Base-by-base conservation (phyloP, 129 eudicot genomes). In the Flaveria robusta region DNA sequence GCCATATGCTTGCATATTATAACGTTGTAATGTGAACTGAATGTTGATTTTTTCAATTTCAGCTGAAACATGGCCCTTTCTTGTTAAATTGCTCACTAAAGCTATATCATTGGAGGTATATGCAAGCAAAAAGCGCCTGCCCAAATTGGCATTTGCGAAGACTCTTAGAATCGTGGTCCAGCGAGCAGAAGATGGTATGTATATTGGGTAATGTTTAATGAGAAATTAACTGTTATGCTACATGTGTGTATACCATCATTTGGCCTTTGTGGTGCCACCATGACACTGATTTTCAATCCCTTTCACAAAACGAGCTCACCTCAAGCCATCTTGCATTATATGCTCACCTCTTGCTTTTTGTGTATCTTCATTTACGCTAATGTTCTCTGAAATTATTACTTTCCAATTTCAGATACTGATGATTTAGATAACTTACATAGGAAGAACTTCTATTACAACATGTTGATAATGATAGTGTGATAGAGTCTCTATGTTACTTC, bases 1-100 rank as follows among this genome's bases (percentile, higher is more conserved):
- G n/a, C 6, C 18, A 22, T 72, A 9, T 29, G 42, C 12, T 56
- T 72, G 72, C 34, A 59, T 71, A 45, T 59, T 68, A 37, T 18
- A 19, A 79, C n/a, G 4, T 24, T 58, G 18, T 52, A 26, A 22
- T 11, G 27, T n/a, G 11, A 67, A 23, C 41, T 60, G 77, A 82
- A 43, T 67, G 51, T 71, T 73, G 75, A 43, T 54, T 24, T 41
- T 52, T 47, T 60, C 66, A 60, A 13, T 37, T 77, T 85, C 91
- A 94, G 98, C 91, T 71, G 90, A 91, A 79, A 94, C 96, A 23
- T 94, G 98, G 98, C 93, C 98, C 3, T 91, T 87, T 78, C 91
- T 94, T 37, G 83, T 91, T 56, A 87, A 81, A 74, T 74, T 89
- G 83, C 87, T 94, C 70, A 84, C 76, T 13, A 83, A 88, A 65